These are phyloP conservation scores for Ophiorrhiza pumila DNA, from an alignment of 257 asterid genomes.

Conservation along the genomic window DNA sequence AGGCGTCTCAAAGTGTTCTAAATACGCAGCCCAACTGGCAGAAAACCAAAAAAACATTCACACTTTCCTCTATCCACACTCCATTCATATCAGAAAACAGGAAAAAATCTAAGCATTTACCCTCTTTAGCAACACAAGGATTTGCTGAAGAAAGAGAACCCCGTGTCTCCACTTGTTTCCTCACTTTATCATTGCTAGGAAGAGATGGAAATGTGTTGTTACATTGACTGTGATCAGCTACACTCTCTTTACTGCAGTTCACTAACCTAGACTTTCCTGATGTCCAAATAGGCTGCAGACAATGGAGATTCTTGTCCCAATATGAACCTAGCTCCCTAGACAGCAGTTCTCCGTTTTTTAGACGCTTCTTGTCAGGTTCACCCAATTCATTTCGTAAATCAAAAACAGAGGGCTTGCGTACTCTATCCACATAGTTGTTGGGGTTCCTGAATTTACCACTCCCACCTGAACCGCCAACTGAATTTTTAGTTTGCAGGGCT, in stretches of 20 bases:
- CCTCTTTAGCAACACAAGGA: constrained; percentile 20
- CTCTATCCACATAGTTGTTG: constrained; percentile 15
- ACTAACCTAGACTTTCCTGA: constrained; percentile 20
- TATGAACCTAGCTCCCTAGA: constrained; percentile 14
- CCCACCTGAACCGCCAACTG: constrained; percentile 12
- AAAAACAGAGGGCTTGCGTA: constrained; percentile 17
- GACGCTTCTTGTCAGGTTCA: constrained; percentile 39
- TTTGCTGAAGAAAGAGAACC: constrained; percentile 23
- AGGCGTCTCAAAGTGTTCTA: neutral
- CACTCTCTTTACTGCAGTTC: constrained; percentile 12
- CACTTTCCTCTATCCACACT: neutral
- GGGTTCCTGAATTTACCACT: constrained; percentile 12
- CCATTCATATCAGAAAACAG: neutral
- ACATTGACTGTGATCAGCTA: constrained; percentile 1
- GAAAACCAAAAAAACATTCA: neutral
- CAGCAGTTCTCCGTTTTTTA: constrained; percentile 24
- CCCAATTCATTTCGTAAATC: constrained; percentile 15
- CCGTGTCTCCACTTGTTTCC: constrained; percentile 19
- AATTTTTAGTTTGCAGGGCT: constrained; percentile 24
- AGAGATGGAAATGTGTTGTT: constrained; percentile 14
- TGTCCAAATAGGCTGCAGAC: constrained; percentile 12
- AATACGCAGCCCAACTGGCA: neutral
- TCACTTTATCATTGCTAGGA: constrained; percentile 11
- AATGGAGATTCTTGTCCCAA: constrained; percentile 9
- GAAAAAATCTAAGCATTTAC: constrained; percentile 13